Percentiles rank a stretch among this genome's conserved stretches.
These are phyloP conservation scores for Dactylellina parvicollis DNA, from an alignment of 2,329 filamentous ascomycete genomes.

Conservation along the genomic window DNA sequence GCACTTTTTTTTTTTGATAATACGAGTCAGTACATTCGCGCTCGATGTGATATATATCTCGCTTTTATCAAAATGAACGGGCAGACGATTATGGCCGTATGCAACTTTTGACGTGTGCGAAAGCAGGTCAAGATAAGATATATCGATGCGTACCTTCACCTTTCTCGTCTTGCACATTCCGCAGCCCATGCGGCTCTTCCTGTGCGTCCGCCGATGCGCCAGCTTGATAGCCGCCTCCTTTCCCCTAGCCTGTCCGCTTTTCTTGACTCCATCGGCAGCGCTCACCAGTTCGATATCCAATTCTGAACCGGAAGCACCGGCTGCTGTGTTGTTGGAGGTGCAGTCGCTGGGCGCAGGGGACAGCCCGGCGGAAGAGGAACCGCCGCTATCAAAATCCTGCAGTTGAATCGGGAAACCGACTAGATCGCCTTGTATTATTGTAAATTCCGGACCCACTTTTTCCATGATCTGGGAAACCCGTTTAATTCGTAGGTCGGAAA, in stretches of 20 bases:
- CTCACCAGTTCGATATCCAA: constrained; percentile 37
- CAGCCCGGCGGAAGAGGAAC: neutral
- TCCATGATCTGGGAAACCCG: constrained; percentile 14
- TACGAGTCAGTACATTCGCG: neutral
- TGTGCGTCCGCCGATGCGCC: constrained; percentile 45
- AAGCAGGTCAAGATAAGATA: neutral
- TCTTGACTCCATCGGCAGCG: neutral
- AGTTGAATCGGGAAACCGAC: constrained; percentile 35
- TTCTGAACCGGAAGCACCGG: constrained; percentile 14
- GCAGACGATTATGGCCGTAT: neutral
- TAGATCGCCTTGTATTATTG: constrained; percentile 2
- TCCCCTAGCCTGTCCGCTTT: constrained; percentile 12
- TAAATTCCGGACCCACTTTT: constrained; percentile 12
- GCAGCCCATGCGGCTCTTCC: constrained; percentile 50
- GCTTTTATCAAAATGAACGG: neutral
- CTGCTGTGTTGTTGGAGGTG: constrained; percentile 1
- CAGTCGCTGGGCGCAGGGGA: too few relatives aligned
- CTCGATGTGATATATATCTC: neutral
- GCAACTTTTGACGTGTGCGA: too few relatives aligned
- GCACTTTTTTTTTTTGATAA: constrained; percentile 18
- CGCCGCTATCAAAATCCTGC: constrained; percentile 3
- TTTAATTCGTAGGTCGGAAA: neutral
- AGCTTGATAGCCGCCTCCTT: constrained; percentile 38
- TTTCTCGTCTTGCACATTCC: constrained; percentile 51
- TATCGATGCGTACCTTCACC: constrained; percentile 45